phyloP scores from a whole-genome alignment of 768 basidiomycete species.

The Naganishia onofrii region DNA sequence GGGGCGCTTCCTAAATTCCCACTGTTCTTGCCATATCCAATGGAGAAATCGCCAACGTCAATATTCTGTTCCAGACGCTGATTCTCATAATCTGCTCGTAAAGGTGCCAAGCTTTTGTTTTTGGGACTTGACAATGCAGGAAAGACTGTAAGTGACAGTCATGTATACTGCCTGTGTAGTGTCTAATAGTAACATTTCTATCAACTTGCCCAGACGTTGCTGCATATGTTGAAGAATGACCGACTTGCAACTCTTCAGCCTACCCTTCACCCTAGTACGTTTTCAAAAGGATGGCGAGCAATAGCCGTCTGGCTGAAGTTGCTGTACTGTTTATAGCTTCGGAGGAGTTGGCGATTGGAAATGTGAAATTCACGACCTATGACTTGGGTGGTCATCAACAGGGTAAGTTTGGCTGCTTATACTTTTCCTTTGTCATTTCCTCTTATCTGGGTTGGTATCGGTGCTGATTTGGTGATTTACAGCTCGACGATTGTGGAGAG shows the following conservation, averaged over 20 bases:
- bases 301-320: neutral
- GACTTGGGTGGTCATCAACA: slow-evolving; percentile 97
- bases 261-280: slow-evolving; percentile 92
- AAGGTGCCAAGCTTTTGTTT: slow-evolving; percentile 91
- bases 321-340: slow-evolving; percentile 63
- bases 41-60: too few species aligned
- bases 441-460: neutral
- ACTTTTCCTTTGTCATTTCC: neutral
- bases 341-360: slow-evolving; percentile 97
- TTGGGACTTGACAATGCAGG: slow-evolving; percentile 98
- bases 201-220: slow-evolving; percentile 65
- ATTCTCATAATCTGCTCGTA: neutral
- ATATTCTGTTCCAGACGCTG: neutral
- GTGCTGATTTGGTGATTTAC: neutral
- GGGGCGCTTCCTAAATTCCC: too few species aligned
- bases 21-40: too few species aligned
- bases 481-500: slow-evolving; percentile 98
- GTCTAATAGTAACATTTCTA: neutral
- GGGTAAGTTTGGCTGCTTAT: slow-evolving; percentile 56
- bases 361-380: slow-evolving; percentile 98
- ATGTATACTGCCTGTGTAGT: too few species aligned
- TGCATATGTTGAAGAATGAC: slow-evolving; percentile 99
- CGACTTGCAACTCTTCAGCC: slow-evolving; percentile 95
- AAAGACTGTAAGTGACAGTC: slow-evolving; percentile 72
- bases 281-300: neutral